Base-by-base conservation (phyloP, 1,284 basidiomycete species). In the Irpex rosettiformis region DNA sequence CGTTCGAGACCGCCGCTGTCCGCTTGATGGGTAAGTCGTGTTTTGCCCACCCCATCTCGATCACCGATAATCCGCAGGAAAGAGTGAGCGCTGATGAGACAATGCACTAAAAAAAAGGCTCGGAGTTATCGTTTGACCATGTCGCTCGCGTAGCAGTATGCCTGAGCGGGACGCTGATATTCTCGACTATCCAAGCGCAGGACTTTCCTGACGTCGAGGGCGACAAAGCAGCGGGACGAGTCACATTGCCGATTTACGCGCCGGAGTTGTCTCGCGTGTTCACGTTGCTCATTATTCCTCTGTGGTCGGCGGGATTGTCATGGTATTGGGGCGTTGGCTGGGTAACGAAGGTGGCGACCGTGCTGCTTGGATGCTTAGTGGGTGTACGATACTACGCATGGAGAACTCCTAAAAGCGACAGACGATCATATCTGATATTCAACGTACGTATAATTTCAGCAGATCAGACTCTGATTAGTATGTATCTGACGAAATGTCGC, bases 191-290 rank as follows among this genome's bases (percentile, higher is more conserved):
- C 30, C 71, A 71, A 55, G 66, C 68, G 11, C 70, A 74, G 56
- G 74, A 75, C 56, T 75, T 75, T 59, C 65, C 70, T 22, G 74
- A 75, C 53, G 65, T 71, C 22, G 68, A 66, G 25, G 74, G 74
- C 5, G 74, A 75, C 56, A 59, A 52, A 18, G 57, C 64, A 10
- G 57, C 68, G 0, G 71, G 71, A 4, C 66, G 74, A 13, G 54
- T 58, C 21, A 75, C 74, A 1, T 64, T 75, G 29, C 73, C 74
- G 0, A 73, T 75, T 30, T 66, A 68, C 43, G 63, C 66, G 3
- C 73, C 73, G 1, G 58, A 65, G 18, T 53, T 64, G 16, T 70
- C 72, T n/a, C 64, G 73, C 10, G 54, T 61, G 10, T 62, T 65
- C 45, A 69, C 69, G 3, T 33, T 71, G 40, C 28, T 67, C 22